Conservation (phyloP, 2,329 filamentous ascomycete genomes). For the Colletotrichum musae region DNA sequence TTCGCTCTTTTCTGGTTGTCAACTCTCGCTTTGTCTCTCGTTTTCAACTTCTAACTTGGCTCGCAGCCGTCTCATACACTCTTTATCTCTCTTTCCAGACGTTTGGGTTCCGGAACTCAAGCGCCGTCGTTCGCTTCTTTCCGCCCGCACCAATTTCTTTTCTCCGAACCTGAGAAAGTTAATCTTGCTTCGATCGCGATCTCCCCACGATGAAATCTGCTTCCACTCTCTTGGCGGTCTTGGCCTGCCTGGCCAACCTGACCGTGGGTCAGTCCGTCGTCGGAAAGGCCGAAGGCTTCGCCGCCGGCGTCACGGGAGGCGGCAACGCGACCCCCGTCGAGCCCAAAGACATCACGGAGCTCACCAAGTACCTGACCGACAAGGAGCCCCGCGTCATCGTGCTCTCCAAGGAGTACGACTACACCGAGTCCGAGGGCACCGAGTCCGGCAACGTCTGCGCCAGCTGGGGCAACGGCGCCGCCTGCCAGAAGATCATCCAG, state of each 20-base stretch:
- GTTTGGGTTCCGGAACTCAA: slow-evolving; percentile 30
- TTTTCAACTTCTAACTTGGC: slow-evolving; percentile 1
- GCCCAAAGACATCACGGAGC: slow-evolving; percentile 61
- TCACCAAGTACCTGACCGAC: slow-evolving; percentile 47
- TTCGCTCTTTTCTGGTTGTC: slow-evolving; percentile 2
- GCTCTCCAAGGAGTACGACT: slow-evolving; percentile 48
- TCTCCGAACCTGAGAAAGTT: not conserved
- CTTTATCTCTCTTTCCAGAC: not conserved
- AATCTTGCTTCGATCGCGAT: not conserved
- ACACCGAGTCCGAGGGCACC: slow-evolving; percentile 45
- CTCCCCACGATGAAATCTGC: slow-evolving; percentile 29
- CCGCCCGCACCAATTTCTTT: not conserved
- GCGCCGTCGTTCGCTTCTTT: not conserved
- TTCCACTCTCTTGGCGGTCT: slow-evolving; percentile 31
- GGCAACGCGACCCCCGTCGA: slow-evolving; percentile 59
- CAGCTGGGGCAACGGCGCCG: slow-evolving; percentile 41
- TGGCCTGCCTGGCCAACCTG: slow-evolving; percentile 27
- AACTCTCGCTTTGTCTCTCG: slow-evolving; percentile 11
- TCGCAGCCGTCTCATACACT: not conserved
- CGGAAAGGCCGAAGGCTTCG: slow-evolving; percentile 50
- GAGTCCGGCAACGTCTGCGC: slow-evolving; percentile 47
- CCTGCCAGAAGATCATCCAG: slow-evolving; percentile 44
- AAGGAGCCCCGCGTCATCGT: slow-evolving; percentile 44
- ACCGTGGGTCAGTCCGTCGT: slow-evolving; percentile 41
- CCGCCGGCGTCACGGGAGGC: slow-evolving; percentile 64